These are phyloP conservation scores for Fonsecaea erecta DNA, from an alignment of 2,329 filamentous ascomycete species.

Conservation along the genomic window DNA sequence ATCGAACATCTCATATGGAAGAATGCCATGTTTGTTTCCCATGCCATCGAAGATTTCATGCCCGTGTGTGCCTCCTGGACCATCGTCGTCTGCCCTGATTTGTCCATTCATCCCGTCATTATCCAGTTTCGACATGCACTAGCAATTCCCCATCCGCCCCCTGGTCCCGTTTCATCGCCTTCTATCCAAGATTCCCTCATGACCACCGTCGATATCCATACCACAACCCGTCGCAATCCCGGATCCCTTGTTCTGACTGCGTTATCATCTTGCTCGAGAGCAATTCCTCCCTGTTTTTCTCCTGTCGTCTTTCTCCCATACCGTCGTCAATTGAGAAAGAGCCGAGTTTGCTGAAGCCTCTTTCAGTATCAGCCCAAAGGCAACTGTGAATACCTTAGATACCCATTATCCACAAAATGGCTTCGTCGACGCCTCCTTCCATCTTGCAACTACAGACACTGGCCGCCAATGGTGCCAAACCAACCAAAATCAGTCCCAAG, in stretches of 20 bases:
- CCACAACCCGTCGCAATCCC: neutral
- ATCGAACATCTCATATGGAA: conserved; percentile 17
- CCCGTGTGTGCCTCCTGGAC: neutral
- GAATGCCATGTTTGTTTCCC: conserved; percentile 14
- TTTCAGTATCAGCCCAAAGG: neutral
- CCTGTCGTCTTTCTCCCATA: neutral
- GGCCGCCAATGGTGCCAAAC: conserved; percentile 27
- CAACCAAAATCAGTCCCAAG: conserved; percentile 14
- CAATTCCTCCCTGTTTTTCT: neutral
- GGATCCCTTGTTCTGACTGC: neutral
- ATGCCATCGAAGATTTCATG: conserved; percentile 19
- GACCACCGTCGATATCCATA: neutral
- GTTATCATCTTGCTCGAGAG: neutral
- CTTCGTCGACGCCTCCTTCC: conserved; percentile 29
- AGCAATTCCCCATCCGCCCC: neutral
- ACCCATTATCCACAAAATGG: neutral
- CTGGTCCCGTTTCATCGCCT: conserved; percentile 1
- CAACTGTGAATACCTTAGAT: neutral
- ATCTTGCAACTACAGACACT: conserved; percentile 34
- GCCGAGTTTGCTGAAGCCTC: neutral
- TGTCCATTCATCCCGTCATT: conserved; percentile 10
- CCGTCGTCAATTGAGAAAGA: neutral
- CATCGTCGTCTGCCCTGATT: neutral
- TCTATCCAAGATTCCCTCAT: neutral
- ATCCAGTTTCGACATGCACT: neutral